phyloP scores from a whole-genome alignment of 768 basidiomycete species.

The Pisolithus marmoratus region DNA sequence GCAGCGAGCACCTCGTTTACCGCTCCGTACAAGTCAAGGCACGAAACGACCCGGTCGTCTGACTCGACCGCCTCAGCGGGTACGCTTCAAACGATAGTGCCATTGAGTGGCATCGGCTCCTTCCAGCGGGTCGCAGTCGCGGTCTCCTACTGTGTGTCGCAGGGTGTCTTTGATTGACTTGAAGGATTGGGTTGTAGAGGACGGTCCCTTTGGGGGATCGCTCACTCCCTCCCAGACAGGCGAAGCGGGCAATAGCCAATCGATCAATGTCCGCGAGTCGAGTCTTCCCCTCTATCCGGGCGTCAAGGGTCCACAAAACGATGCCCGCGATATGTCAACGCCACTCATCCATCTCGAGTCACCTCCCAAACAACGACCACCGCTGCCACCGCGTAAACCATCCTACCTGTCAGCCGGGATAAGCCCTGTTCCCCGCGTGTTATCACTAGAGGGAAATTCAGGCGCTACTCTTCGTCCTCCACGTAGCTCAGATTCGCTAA shows the following conservation, averaged over 20 bases:
- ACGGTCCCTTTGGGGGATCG: constrained; percentile 36
- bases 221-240: constrained; percentile 9
- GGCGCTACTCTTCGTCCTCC: constrained; percentile 22
- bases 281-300: background rate
- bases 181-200: constrained; percentile 68
- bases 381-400: constrained; percentile 63
- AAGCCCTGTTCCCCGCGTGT: constrained; percentile 24
- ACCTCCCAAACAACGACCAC: constrained; percentile 44
- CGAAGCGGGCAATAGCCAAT: constrained; percentile 3
- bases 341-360: constrained; percentile 57
- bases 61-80: constrained; percentile 45
- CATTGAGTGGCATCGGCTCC: constrained; percentile 25
- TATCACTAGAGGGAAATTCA: constrained; percentile 12
- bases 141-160: constrained; percentile 40
- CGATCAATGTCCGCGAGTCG: constrained; percentile 15
- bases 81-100: constrained; percentile 37
- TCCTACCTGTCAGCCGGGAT: constrained; percentile 45
- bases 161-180: constrained; percentile 66
- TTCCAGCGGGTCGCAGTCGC: constrained; percentile 30
- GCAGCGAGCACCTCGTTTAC: constrained; percentile 10
- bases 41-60: constrained; percentile 28
- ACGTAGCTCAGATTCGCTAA: constrained; percentile 41
- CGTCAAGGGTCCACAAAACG: constrained; percentile 13
- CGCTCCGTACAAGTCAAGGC: constrained; percentile 3
- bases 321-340: constrained; percentile 14